phyloP scores from a whole-genome alignment of 495 filamentous ascomycete species.

The Penicillium lagena region DNA sequence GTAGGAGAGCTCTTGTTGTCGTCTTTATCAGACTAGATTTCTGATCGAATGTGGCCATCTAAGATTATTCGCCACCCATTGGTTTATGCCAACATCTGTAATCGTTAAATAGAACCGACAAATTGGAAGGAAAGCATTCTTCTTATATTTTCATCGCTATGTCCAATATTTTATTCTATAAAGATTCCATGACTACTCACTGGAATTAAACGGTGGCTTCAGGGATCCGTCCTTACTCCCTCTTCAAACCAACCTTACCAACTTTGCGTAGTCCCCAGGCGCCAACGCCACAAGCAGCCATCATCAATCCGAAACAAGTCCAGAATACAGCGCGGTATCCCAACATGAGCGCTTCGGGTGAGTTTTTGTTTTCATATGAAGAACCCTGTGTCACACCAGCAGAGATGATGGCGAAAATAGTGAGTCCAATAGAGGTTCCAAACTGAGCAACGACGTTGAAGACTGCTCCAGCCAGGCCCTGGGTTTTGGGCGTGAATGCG shows the following conservation, averaged over 20 bases:
- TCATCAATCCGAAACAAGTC: conserved; percentile 47
- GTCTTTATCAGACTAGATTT: too few relatives aligned
- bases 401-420: conserved; percentile 50
- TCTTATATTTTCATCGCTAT: not conserved
- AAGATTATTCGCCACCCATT: too few relatives aligned
- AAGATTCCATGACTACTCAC: too few relatives aligned
- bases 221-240: conserved; percentile 19
- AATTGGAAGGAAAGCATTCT: too few relatives aligned
- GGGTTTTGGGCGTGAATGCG: conserved; percentile 49
- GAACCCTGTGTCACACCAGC: conserved; percentile 38
- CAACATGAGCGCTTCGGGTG: conserved; percentile 38
- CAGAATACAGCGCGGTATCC: conserved; percentile 59
- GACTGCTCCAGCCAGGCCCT: conserved; percentile 57
- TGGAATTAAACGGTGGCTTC: not conserved
- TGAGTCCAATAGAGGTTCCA: conserved; percentile 52
- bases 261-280: conserved; percentile 43
- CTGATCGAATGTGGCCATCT: too few relatives aligned
- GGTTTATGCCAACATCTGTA: too few relatives aligned
- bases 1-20: too few relatives aligned
- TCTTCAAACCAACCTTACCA: conserved; percentile 50
- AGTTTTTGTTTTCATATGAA: conserved; percentile 13
- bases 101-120: too few relatives aligned
- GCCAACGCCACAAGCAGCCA: conserved; percentile 33
- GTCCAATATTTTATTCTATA: not conserved
- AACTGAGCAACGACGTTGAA: conserved; percentile 60